phyloP scores from a whole-genome alignment of 768 basidiomycete genomes.

The Leccinum variicolor region DNA sequence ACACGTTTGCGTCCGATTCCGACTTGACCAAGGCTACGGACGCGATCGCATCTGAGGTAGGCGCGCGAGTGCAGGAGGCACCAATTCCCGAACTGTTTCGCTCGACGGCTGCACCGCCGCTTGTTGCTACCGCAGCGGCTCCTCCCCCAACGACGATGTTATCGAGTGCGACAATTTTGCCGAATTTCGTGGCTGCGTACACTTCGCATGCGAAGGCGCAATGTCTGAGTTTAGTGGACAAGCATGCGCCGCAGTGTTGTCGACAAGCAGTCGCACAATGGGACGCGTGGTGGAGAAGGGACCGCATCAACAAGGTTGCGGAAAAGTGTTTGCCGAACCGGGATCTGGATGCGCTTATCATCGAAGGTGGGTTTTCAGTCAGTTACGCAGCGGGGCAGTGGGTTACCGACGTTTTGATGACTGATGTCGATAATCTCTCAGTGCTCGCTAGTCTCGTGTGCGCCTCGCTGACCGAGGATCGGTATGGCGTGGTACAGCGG shows the following conservation, averaged over 20 bases:
- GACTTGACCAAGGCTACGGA: constrained; percentile 51
- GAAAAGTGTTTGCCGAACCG: constrained; percentile 56
- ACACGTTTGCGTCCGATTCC: constrained; percentile 60
- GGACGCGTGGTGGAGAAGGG: constrained; percentile 54
- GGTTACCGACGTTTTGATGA: not conserved
- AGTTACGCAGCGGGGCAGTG: not conserved
- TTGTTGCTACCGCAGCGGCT: constrained; percentile 11
- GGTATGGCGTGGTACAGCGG: constrained; percentile 78
- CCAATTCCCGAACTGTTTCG: constrained; percentile 52
- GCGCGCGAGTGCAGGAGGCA: constrained; percentile 14
- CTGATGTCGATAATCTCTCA: constrained; percentile 8
- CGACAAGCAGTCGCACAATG: constrained; percentile 23
- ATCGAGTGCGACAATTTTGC: not conserved
- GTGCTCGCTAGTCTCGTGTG: constrained; percentile 62
- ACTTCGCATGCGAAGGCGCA: constrained; percentile 1
- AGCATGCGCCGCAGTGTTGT: constrained; percentile 32
- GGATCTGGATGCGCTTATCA: constrained; percentile 57
- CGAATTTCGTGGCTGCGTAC: not conserved
- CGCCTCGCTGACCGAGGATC: constrained; percentile 75
- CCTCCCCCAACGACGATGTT: not conserved
- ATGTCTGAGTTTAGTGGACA: constrained; percentile 5
- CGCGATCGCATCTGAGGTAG: constrained; percentile 37
- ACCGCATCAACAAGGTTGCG: constrained; percentile 49
- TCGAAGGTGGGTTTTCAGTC: constrained; percentile 50
- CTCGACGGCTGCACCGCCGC: constrained; percentile 28